Evolutionary conservation across 257 asterid species (phyloP).

Genomic region (Gentiana macrophylla): DNA sequence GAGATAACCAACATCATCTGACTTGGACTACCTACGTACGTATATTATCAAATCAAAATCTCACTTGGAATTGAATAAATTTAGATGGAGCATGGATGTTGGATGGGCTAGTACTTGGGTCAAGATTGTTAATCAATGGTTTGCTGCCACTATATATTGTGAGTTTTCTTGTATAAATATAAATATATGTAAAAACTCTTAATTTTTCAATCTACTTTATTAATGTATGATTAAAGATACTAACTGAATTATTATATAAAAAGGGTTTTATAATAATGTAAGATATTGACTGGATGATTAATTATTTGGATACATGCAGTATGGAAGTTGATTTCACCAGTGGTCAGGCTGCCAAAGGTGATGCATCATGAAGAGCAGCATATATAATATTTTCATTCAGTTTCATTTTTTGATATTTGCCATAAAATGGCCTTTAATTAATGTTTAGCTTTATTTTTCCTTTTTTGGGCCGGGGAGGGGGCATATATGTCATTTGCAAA

Average conservation of each 20-base stretch:
- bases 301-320: constrained; percentile 48
- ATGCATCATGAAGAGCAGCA: constrained; percentile 58
- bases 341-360: constrained; percentile 45
- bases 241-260: not conserved
- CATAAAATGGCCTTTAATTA: no score
- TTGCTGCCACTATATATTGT: constrained; percentile 87
- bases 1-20: not conserved
- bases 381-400: constrained; percentile 15
- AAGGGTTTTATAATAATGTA: not conserved
- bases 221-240: not conserved
- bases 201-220: no score
- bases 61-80: no score
- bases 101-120: constrained; percentile 99
- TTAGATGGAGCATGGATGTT: constrained; percentile 87
- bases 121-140: constrained; percentile 82
- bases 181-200: no score
- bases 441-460: no score
- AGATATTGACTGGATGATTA: not conserved
- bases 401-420: constrained; percentile 16
- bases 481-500: no score
- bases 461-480: no score
- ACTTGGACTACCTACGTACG: no score
- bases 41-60: no score
- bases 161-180: no score
- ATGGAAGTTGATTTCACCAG: constrained; percentile 84